Base-by-base conservation (phyloP, 768 basidiomycete species). In the Hygrocybe punicea region DNA sequence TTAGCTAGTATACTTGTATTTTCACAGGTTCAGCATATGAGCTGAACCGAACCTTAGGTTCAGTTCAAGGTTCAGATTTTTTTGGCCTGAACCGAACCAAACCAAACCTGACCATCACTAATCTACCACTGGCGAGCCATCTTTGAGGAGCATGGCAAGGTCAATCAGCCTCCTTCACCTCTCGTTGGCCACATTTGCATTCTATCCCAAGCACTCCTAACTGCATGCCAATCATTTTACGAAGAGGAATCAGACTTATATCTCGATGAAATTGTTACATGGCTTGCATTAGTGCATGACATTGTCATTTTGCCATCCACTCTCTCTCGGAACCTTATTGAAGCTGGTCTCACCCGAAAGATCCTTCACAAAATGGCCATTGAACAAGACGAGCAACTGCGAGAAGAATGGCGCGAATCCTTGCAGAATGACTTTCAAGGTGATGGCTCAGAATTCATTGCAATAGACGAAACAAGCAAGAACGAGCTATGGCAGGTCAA, bases 391-490 rank as follows among this genome's bases (percentile, higher is more conserved):
- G 62, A 63, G 14, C 17, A 53, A 23, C 37, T 53, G 3, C 6
- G 52, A 16, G 3, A 53, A 17, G 17, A 53, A 4, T 53, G 35
- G 35, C 40, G 13, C 6, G 52, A 53, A 3, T 23, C 16, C 2
- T 11, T 39, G 35, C 36, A 23, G 10, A 10, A n/a, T 39, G n/a
- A 39, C 10, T 42, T 53, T 23, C 17, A 23, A 11, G 52, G 46
- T 16, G 47, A 50, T 56, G 47, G 55, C 7, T 49, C 46, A 16
- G 36, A 56, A 39, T 50, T 56, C 29, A 37, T 56, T 11, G 53
- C 53, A n/a, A 49, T 72, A 51, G 69, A 71, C 53, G 63, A 71
- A 47, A 60, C 62, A 19, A 67, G 63, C n/a, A 71, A 70, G 56
- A 66, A 72, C 47, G 65, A 71, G 45, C 4, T 68, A 60, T 49